phyloP scores from a whole-genome alignment of 2,329 filamentous ascomycete species.

The Tolypocladium amazonense region DNA sequence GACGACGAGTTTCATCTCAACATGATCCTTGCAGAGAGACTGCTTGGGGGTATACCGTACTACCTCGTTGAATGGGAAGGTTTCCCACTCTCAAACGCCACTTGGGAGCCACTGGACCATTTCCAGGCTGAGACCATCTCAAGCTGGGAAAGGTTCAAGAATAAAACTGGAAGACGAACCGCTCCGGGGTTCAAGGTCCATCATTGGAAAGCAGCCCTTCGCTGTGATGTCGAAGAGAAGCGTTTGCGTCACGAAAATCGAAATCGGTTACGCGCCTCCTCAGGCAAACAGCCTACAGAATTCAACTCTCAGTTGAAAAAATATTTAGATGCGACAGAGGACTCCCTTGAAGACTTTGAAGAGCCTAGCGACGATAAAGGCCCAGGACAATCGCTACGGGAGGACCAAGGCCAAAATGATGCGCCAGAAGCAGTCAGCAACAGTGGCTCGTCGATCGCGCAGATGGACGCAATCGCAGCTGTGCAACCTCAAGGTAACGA shows the following conservation, averaged over 20 bases:
- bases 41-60: slow-evolving; percentile 11
- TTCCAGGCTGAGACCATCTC: slow-evolving; percentile 26
- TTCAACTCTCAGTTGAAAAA: slow-evolving; percentile 3
- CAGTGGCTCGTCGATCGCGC: too few species aligned
- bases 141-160: slow-evolving; percentile 32
- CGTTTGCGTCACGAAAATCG: slow-evolving; percentile 28
- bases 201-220: slow-evolving; percentile 23
- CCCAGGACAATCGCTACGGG: background rate
- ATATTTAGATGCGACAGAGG: slow-evolving; percentile 1
- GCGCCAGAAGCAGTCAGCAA: background rate
- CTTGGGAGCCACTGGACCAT: slow-evolving; percentile 40
- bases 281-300: slow-evolving; percentile 19
- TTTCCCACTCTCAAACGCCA: slow-evolving; percentile 22
- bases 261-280: slow-evolving; percentile 30
- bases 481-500: background rate
- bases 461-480: too few species aligned
- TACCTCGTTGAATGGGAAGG: slow-evolving; percentile 29
- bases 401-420: background rate
- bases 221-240: slow-evolving; percentile 15
- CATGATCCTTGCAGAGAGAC: slow-evolving; percentile 36
- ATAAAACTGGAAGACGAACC: slow-evolving; percentile 20
- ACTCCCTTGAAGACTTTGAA: slow-evolving; percentile 2
- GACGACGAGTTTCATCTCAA: slow-evolving; percentile 40
- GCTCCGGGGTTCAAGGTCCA: slow-evolving; percentile 25
- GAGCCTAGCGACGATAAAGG: background rate